phyloP scores from a whole-genome alignment of 2,329 filamentous ascomycete genomes.

The Arthrocladium fulminans region DNA sequence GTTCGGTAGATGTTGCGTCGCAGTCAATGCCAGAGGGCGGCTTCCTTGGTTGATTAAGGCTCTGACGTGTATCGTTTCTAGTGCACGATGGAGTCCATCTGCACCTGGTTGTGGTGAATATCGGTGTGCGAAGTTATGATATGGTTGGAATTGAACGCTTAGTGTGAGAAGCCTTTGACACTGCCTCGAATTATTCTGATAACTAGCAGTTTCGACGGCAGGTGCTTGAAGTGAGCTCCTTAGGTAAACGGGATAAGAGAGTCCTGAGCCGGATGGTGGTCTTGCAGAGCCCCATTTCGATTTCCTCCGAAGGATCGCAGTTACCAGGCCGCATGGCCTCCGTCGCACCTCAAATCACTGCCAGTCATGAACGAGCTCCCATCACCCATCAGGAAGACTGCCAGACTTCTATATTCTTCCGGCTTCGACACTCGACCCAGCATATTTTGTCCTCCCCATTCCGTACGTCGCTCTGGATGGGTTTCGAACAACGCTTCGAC shows the following conservation, averaged over 20 bases:
- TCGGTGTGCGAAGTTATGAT: too few species aligned
- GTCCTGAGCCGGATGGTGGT: not conserved
- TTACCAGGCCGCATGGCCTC: conserved; percentile 18
- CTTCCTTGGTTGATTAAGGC: too few species aligned
- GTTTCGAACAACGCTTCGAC: conserved; percentile 28
- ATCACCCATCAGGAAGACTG: conserved; percentile 39
- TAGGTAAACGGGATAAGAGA: not conserved
- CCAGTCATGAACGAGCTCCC: conserved; percentile 49
- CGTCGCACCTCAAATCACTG: conserved; percentile 38
- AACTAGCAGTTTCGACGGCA: too few species aligned
- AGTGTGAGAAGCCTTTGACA: too few species aligned
- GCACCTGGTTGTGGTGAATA: too few species aligned
- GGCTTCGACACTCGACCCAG: not conserved
- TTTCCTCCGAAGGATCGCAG: not conserved
- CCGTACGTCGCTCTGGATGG: not conserved
- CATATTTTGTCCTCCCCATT: not conserved
- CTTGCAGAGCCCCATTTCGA: not conserved
- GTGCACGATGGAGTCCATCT: too few species aligned
- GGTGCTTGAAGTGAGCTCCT: too few species aligned
- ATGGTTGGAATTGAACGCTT: too few species aligned
- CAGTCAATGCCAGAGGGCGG: too few species aligned
- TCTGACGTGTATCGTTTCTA: too few species aligned
- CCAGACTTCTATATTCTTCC: not conserved
- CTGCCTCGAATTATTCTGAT: too few species aligned
- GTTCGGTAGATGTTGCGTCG: too few species aligned